A percentile compares a stretch with the other conserved stretches of the same genome.
phyloP scores from a whole-genome alignment of 805 yeast genomes.

The Pichia kluyveri region DNA sequence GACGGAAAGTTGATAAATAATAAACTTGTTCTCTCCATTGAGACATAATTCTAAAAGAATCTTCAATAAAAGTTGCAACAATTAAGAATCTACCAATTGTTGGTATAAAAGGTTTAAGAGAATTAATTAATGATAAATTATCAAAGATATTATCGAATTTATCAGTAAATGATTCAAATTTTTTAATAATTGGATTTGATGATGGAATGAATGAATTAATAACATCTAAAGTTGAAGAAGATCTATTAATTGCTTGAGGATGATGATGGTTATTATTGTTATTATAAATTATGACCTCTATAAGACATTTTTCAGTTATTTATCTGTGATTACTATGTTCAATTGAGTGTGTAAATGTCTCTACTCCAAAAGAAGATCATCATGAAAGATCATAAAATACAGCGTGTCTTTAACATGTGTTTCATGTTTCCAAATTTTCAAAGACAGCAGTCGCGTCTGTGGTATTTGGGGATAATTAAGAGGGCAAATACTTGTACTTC shows the following conservation, averaged over 20 bases:
- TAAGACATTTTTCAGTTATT: slow-evolving; percentile 17
- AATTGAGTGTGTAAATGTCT: no score
- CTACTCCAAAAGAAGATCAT: no score
- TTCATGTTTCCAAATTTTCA: no score
- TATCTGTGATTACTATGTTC: no score
- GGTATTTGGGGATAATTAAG: no score
- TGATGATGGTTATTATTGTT: neutral
- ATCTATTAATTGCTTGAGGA: slow-evolving; percentile 5
- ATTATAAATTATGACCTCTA: slow-evolving; percentile 15
- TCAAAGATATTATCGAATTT: slow-evolving; percentile 47
- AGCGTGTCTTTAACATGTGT: no score
- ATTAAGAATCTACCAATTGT: slow-evolving; percentile 81
- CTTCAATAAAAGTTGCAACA: slow-evolving; percentile 91
- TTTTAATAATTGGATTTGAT: slow-evolving; percentile 22
- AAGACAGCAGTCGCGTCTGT: no score
- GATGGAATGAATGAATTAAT: slow-evolving; percentile 25
- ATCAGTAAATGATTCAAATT: slow-evolving; percentile 44
- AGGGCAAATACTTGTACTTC: no score
- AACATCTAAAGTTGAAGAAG: slow-evolving; percentile 14
- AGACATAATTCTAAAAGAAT: slow-evolving; percentile 67
- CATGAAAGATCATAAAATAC: no score
- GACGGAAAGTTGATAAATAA: slow-evolving; percentile 73
- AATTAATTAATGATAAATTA: slow-evolving; percentile 30
- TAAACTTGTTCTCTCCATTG: slow-evolving; percentile 92
- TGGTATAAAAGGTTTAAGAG: slow-evolving; percentile 70